phyloP scores from a whole-genome alignment of 352 stramenopile species.

The Phytophthora tentaculata region DNA sequence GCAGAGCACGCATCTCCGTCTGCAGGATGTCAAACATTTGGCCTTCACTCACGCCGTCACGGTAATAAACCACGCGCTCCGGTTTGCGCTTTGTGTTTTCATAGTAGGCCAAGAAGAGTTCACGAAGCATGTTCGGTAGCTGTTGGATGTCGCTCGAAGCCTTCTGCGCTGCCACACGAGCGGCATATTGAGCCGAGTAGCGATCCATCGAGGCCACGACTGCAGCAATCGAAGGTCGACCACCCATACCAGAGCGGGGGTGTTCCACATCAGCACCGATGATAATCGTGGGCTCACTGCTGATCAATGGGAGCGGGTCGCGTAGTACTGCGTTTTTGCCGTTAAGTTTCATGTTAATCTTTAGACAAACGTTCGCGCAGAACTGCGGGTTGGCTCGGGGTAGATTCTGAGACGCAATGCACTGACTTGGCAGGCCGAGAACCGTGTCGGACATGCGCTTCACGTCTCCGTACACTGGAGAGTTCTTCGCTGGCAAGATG shows the following conservation, averaged over 20 bases:
- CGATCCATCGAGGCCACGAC: conserved; percentile 81
- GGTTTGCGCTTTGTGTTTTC: conserved; percentile 70
- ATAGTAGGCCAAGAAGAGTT: conserved; percentile 83
- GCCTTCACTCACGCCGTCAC: conserved; percentile 85
- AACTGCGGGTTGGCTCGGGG: conserved; percentile 52
- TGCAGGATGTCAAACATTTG: conserved; percentile 80
- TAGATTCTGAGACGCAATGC: conserved; percentile 56
- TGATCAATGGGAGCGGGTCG: conserved; percentile 53
- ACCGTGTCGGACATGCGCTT: conserved; percentile 75
- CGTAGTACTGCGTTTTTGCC: conserved; percentile 68
- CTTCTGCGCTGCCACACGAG: conserved; percentile 59
- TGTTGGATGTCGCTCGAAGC: conserved; percentile 58
- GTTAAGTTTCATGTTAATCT: conserved; percentile 80
- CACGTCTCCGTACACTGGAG: conserved; percentile 54
- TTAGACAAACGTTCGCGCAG: conserved; percentile 66
- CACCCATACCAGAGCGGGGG: conserved; percentile 53
- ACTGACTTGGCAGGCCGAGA: conserved; percentile 77
- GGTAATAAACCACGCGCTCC: conserved; percentile 84
- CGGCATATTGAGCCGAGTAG: conserved; percentile 57
- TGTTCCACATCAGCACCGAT: conserved; percentile 85
- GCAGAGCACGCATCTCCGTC: conserved; percentile 82
- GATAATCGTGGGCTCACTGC: conserved; percentile 63
- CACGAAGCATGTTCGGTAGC: conserved; percentile 61
- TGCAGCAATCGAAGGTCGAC: conserved; percentile 69
- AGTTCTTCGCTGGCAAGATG: conserved; percentile 47